Percentiles rank a stretch among this genome's conserved stretches.
Evolutionary conservation across 352 stramenopile genomes (phyloP).

Genomic region (Sclerospora graminicola): DNA sequence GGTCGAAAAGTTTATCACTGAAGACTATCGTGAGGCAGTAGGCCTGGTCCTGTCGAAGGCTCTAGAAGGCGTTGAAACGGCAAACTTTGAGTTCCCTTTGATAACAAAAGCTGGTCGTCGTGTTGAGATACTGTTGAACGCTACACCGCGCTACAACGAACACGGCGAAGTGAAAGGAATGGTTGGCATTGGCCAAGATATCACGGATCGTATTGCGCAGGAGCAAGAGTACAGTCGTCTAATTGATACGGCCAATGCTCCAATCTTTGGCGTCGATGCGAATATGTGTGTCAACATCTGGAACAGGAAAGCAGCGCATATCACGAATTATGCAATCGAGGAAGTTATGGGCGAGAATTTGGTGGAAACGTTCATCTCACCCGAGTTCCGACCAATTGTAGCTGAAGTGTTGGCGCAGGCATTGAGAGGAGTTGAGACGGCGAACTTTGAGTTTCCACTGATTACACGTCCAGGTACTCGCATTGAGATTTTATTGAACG

Average conservation of each 20-base stretch:
- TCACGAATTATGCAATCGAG: slow-evolving; percentile 80
- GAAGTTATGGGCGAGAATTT: slow-evolving; percentile 83
- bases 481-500: slow-evolving; percentile 40
- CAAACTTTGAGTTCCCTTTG: slow-evolving; percentile 58
- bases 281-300: slow-evolving; percentile 76
- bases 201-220: slow-evolving; percentile 43
- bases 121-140: slow-evolving; percentile 52
- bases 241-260: slow-evolving; percentile 76
- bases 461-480: slow-evolving; percentile 58
- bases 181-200: slow-evolving; percentile 68
- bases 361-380: slow-evolving; percentile 82
- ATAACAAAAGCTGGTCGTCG: slow-evolving; percentile 40
- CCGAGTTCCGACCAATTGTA: slow-evolving; percentile 60
- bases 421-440: slow-evolving; percentile 60
- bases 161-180: slow-evolving; percentile 59
- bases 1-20: slow-evolving; percentile 48
- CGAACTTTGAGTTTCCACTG: slow-evolving; percentile 86
- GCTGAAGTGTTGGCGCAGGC: slow-evolving; percentile 69
- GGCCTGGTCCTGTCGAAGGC: slow-evolving; percentile 37
- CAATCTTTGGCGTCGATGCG: slow-evolving; percentile 55
- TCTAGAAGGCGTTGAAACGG: slow-evolving; percentile 30
- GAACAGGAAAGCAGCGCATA: slow-evolving; percentile 84
- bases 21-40: slow-evolving; percentile 46
- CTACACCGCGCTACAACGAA: slow-evolving; percentile 49
- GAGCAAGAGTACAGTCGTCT: slow-evolving; percentile 69